These are phyloP conservation scores for Colletotrichum scovillei DNA, from an alignment of 2,329 filamentous ascomycete genomes.

Conservation along the genomic window DNA sequence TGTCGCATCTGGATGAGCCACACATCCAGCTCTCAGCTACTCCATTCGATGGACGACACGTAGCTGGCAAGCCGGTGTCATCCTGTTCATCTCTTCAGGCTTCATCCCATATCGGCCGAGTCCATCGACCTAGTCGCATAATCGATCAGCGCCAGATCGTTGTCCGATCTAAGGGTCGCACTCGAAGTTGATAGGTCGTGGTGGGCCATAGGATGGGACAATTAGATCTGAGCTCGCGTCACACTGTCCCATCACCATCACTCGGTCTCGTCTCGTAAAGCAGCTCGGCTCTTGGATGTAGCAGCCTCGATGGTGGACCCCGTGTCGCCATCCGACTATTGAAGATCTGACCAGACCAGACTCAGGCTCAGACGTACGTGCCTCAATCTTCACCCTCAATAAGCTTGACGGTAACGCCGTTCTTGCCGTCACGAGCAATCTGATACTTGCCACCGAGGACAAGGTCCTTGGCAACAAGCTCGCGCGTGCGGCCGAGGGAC, in stretches of 20 bases:
- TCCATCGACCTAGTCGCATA: background rate
- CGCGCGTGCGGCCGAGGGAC: constrained; percentile 90
- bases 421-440: constrained; percentile 57
- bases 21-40: background rate
- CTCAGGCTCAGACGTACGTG: constrained; percentile 2
- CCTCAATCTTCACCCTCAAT: constrained; percentile 52
- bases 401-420: constrained; percentile 55
- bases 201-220: background rate
- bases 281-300: too few relatives aligned
- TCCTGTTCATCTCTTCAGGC: background rate
- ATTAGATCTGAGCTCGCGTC: constrained; percentile 5
- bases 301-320: background rate
- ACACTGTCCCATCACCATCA: background rate
- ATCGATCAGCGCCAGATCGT: constrained; percentile 7
- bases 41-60: background rate
- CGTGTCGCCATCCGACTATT: background rate
- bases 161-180: constrained; percentile 3
- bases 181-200: too few relatives aligned
- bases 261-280: background rate
- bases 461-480: constrained; percentile 94
- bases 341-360: background rate
- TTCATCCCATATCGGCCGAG: background rate
- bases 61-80: background rate
- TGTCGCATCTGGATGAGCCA: background rate
- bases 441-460: constrained; percentile 86